Base-by-base conservation (phyloP, 129 eudicot genomes). In the Helichrysum umbraculigerum region DNA sequence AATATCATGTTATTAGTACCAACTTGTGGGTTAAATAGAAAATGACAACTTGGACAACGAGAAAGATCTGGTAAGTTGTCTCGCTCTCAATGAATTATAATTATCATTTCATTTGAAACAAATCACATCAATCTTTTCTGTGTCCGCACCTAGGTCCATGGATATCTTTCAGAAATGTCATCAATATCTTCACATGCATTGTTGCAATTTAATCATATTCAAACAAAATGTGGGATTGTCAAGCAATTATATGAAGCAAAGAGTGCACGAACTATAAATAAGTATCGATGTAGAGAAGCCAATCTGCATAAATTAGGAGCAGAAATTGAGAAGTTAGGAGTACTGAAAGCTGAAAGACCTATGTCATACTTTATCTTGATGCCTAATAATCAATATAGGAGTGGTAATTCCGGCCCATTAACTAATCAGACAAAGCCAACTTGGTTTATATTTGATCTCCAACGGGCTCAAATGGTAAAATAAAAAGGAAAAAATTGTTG, bases 1-100 rank as follows among this genome's bases (percentile, higher is more conserved):
- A 60, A 74, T 5, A 44, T 61, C 34, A 67, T 67, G 30, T 22
- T 16, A 20, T 16, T 54, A 56, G 81, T 71, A 67, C 41, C 17
- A 65, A 54, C 25, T 76, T 76, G 80, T 67, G 21, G 66, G 30
- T 66, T 54, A 66, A 66, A 50, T n/a, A 33, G 70, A 32, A 14
- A n/a, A 28, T 9, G 20, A 56, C 42, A 33, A 57, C 52, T 19
- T 72, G 34, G 76, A 65, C 52, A 56, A 34, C 35, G 4, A 72
- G 67, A 34, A 72, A 57, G 20, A 2, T n/a, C 16, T 19, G 47
- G 42, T 17, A 74, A 62, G 47, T 42, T 44, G 61, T 74, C 47
- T 42, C 16, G 11, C 50, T 42, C 15, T 28, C 19, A 4, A 44
- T 39, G 47, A 74, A 41, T 17, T 25, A 12, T 44, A 19, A 41